Conservation (phyloP, 768 basidiomycete species). For the Pleurotus djamor region DNA sequence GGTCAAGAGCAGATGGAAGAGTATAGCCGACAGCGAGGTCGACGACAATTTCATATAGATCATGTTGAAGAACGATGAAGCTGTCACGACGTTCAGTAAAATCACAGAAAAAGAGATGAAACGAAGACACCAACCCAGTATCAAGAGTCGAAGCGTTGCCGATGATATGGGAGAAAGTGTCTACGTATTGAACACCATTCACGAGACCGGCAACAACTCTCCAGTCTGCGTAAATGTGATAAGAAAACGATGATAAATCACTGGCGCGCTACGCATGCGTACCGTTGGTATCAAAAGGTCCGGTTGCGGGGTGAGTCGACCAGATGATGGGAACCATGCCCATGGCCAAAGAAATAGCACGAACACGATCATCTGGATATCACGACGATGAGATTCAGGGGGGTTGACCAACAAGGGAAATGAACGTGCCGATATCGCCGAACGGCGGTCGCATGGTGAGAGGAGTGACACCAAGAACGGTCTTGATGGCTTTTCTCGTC, state of each 20-base stretch:
- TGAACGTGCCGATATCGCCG: conserved; percentile 65
- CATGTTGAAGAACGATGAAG: conserved; percentile 90
- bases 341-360: conserved; percentile 89
- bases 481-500: conserved; percentile 84
- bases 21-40: conserved; percentile 90
- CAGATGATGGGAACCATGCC: conserved; percentile 90
- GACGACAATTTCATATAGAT: conserved; percentile 81
- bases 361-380: conserved; percentile 80
- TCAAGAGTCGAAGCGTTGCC: conserved; percentile 57
- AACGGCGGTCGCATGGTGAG: conserved; percentile 79
- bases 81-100: conserved; percentile 23
- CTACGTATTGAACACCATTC: conserved; percentile 60
- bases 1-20: conserved; percentile 68
- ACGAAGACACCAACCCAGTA: conserved; percentile 48
- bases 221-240: conserved; percentile 59
- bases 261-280: conserved; percentile 5
- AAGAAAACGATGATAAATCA: neutral
- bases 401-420: neutral
- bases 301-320: conserved; percentile 60
- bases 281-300: conserved; percentile 75
- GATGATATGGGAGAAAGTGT: conserved; percentile 75
- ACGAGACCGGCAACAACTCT: conserved; percentile 77
- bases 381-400: conserved; percentile 2
- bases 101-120: too few species aligned
- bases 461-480: conserved; percentile 72